These are phyloP conservation scores for Malania oleifera DNA, from an alignment of 164 flowering plant species.

Conservation along the genomic window DNA sequence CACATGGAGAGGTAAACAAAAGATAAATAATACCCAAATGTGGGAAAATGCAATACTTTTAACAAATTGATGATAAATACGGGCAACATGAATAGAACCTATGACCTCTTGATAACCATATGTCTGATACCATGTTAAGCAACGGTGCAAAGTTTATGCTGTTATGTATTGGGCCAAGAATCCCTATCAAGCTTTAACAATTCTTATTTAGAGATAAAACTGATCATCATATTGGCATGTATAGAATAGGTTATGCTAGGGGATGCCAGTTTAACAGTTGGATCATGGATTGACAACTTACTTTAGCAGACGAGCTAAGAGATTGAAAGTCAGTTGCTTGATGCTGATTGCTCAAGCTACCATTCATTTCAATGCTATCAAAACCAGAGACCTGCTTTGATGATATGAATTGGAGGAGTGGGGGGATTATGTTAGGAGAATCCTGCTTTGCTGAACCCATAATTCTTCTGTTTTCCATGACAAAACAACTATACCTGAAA, in stretches of 20 bases:
- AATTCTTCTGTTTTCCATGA: constrained; percentile 24
- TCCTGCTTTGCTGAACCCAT: constrained; percentile 17
- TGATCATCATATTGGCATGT: not conserved
- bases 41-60: no score
- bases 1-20: no score
- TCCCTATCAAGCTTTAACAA: no score
- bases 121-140: no score
- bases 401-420: constrained; percentile 29
- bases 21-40: no score
- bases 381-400: constrained; percentile 37
- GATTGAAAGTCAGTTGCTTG: constrained; percentile 5
- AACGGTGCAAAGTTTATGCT: no score
- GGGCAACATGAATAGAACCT: no score
- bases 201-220: not conserved
- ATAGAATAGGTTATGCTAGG: no score
- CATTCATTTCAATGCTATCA: constrained; percentile 17
- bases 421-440: constrained; percentile 28
- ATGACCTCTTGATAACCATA: no score
- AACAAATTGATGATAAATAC: no score
- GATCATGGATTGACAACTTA: constrained; percentile 10
- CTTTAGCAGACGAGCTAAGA: not conserved
- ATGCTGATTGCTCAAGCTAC: constrained; percentile 4
- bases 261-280: not conserved
- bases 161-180: no score
- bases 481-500: not conserved